phyloP scores from a whole-genome alignment of 2,329 filamentous ascomycete genomes.

The Aspergillus felis region DNA sequence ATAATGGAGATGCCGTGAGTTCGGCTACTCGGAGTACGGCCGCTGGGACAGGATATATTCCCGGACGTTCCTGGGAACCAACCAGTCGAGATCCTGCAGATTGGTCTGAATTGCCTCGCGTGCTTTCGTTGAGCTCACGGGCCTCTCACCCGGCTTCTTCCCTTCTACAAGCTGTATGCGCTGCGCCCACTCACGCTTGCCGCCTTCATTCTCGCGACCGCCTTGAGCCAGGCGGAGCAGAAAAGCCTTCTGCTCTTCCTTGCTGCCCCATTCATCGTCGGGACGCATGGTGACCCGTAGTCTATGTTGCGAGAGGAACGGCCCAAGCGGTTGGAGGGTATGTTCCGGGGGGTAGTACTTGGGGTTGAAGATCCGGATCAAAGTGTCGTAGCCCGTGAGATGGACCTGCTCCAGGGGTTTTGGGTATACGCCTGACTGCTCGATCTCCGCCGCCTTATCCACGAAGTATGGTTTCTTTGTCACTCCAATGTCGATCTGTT shows the following conservation, averaged over 20 bases:
- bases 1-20: neutral
- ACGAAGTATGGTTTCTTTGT: constrained; percentile 48
- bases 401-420: constrained; percentile 41
- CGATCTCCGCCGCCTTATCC: constrained; percentile 45
- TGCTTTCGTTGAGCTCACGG: constrained; percentile 43
- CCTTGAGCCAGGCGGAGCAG: constrained; percentile 36
- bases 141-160: constrained; percentile 28
- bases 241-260: constrained; percentile 38
- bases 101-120: constrained; percentile 33
- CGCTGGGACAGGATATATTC: constrained; percentile 30
- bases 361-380: constrained; percentile 46
- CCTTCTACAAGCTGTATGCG: constrained; percentile 41
- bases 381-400: constrained; percentile 47
- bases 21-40: constrained; percentile 24
- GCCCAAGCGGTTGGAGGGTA: constrained; percentile 38
- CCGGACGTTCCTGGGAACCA: constrained; percentile 33
- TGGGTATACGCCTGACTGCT: constrained; percentile 34
- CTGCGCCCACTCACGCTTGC: constrained; percentile 40
- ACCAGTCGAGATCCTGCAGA: constrained; percentile 28
- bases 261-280: constrained; percentile 37
- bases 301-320: constrained; percentile 41
- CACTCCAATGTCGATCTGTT: constrained; percentile 44
- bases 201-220: constrained; percentile 33
- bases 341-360: constrained; percentile 48
- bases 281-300: constrained; percentile 43